phyloP scores from a whole-genome alignment of 805 yeast species.

The Clavispora santaluciae region DNA sequence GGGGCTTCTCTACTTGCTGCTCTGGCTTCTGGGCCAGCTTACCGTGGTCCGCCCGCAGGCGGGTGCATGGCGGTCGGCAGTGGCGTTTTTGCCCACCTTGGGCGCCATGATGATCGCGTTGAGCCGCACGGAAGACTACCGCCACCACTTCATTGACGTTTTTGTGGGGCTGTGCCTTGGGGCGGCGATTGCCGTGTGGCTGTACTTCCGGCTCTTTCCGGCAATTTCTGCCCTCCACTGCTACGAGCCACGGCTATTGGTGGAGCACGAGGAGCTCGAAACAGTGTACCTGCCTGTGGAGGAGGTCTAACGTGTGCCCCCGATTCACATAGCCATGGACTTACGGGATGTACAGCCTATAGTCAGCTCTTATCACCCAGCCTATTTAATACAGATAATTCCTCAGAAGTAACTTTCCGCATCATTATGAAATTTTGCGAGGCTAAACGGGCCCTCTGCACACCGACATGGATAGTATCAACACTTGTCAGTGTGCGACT shows the following conservation, averaged over 20 bases:
- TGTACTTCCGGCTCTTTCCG: conserved; percentile 54
- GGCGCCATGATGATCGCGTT: conserved; percentile 76
- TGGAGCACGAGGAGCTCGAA: conserved; percentile 12
- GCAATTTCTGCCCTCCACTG: conserved; percentile 22
- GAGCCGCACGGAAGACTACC: conserved; percentile 84
- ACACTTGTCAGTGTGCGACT: no score
- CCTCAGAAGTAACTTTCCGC: no score
- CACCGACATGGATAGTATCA: no score
- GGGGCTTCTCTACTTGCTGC: conserved; percentile 56
- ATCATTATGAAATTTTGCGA: no score
- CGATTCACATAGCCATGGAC: no score
- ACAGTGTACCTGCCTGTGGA: conserved; percentile 12
- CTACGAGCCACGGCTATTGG: conserved; percentile 36
- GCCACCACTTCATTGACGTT: conserved; percentile 90
- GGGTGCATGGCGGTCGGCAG: conserved; percentile 61
- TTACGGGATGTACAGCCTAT: not conserved
- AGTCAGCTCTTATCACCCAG: not conserved
- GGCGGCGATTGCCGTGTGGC: conserved; percentile 49
- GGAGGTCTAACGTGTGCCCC: conserved; percentile 6
- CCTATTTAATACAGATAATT: no score
- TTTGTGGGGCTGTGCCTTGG: conserved; percentile 72
- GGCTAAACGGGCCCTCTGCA: no score
- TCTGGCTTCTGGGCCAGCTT: conserved; percentile 69
- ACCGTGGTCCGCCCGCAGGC: conserved; percentile 37
- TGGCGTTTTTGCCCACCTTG: conserved; percentile 52